These are phyloP conservation scores for Sideroxylon spinosum DNA, from an alignment of 179 eudicot genomes.

Conservation along the genomic window DNA sequence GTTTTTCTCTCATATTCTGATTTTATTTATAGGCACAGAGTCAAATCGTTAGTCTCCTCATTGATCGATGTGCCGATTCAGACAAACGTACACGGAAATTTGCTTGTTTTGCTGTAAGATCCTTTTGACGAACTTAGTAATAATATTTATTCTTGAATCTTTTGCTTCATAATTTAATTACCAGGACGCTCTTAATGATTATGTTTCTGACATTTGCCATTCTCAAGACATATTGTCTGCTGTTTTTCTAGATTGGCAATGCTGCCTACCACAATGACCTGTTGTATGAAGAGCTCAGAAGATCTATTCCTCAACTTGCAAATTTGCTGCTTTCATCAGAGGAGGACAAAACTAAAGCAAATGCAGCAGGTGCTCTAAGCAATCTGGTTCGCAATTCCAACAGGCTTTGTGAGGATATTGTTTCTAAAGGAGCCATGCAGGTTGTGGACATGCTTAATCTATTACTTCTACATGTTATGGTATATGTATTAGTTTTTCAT, in stretches of 20 bases:
- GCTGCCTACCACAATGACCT: constrained; percentile 87
- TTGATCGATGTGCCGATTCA: constrained; percentile 81
- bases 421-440: constrained; percentile 89
- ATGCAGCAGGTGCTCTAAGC: constrained; percentile 98
- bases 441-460: constrained; percentile 30
- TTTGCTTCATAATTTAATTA: background rate
- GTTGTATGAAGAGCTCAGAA: constrained; percentile 76
- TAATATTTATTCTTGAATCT: background rate
- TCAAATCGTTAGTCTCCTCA: constrained; percentile 57
- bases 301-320: constrained; percentile 80
- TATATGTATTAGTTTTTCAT: background rate
- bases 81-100: constrained; percentile 92
- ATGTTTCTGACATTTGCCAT: background rate
- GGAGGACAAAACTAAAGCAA: constrained; percentile 94
- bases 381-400: constrained; percentile 92
- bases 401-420: constrained; percentile 85
- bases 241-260: constrained; percentile 66
- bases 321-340: constrained; percentile 65
- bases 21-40: constrained; percentile 53
- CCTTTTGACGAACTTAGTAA: background rate
- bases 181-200: background rate
- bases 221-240: constrained; percentile 2
- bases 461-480: background rate
- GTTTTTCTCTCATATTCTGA: background rate
- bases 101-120: constrained; percentile 96